Evolutionary conservation across 352 stramenopile genomes (phyloP).

Genomic region (Pythium phragmiticola): DNA sequence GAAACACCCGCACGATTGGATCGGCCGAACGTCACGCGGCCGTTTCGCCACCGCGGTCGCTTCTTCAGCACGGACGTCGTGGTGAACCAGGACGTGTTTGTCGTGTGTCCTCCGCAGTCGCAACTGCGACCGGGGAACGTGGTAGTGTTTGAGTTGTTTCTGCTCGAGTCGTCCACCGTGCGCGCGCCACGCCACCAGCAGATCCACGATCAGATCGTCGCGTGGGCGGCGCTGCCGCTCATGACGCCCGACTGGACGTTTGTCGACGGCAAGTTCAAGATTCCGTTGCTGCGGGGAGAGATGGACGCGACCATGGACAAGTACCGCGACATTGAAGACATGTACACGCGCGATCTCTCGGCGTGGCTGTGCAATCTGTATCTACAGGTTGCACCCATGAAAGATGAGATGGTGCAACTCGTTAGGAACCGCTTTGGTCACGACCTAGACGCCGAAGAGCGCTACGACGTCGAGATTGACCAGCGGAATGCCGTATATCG

Average conservation of each 20-base stretch:
- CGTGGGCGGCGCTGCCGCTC: slow-evolving; percentile 81
- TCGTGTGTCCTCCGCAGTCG: slow-evolving; percentile 68
- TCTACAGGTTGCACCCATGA: slow-evolving; percentile 59
- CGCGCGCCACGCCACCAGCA: neutral
- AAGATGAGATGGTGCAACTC: slow-evolving; percentile 30
- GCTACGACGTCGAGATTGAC: slow-evolving; percentile 56
- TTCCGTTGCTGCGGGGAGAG: slow-evolving; percentile 83
- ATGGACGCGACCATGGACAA: slow-evolving; percentile 82
- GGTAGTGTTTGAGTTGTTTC: slow-evolving; percentile 56
- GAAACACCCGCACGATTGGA: neutral
- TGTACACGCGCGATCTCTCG: slow-evolving; percentile 67
- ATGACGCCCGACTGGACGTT: slow-evolving; percentile 56
- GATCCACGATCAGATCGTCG: slow-evolving; percentile 70
- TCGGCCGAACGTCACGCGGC: slow-evolving; percentile 60
- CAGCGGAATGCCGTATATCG: slow-evolving; percentile 37
- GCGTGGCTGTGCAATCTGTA: slow-evolving; percentile 91
- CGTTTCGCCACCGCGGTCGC: slow-evolving; percentile 74
- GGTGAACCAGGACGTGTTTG: slow-evolving; percentile 78
- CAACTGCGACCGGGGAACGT: slow-evolving; percentile 58
- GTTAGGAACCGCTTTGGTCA: slow-evolving; percentile 5
- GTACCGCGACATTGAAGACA: slow-evolving; percentile 63
- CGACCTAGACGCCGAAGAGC: neutral
- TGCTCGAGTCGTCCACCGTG: neutral
- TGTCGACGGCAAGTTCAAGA: slow-evolving; percentile 77
- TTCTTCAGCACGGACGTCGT: slow-evolving; percentile 83